Evolutionary conservation across 257 asterid genomes (phyloP), one percentile per base, ranked within the genome.

Genomic region (Jasminum sambac): DNA sequence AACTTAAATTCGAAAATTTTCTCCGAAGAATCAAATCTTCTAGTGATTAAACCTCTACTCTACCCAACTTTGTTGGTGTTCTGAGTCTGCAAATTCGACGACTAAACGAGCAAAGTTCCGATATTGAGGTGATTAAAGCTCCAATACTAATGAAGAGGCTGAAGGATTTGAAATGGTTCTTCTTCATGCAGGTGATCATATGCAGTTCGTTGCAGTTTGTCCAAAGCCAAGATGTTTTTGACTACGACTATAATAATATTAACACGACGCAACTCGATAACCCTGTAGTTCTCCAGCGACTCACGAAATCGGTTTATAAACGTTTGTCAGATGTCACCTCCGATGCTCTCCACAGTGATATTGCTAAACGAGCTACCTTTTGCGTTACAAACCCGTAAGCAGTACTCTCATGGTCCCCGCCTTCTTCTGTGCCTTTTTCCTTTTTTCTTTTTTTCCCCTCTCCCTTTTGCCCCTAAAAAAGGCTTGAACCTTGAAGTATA

Each of bases 341-440:
- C 55, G 25, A 70, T 63, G 81, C 83, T 17, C 72, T 90, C 14
- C 55, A 76, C 34, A 84, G 85, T 26, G 63, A 82, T 63, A 72
- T 90, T 72, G 88, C 90, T 38, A 73, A 75, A 11, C 71, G 67
- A 59, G 84, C 88, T 55, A 65, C 68, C 63, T 90, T 83, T 73
- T 90, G 95, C 67, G 57, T 88, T 16, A 79, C 80, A 5, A 81
- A 90, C 84, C 90, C 95, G 96, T 89, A 68, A 81, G 78, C 59
- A n/a, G 13, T 9, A 40, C 16, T 59, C 9, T 34, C 38, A 2
- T 21, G 0, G 9, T 34, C n/a, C 3, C 19, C 21, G 0, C 41
- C 16, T 17, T 17, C 42, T 14, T 14, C 44, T 25, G n/a, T n/a
- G n/a, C n/a, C n/a, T n/a, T n/a, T n/a, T n/a, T n/a, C n/a, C n/a